Conservation (phyloP, 805 yeast genomes). For the Metschnikowia corniflorae region DNA sequence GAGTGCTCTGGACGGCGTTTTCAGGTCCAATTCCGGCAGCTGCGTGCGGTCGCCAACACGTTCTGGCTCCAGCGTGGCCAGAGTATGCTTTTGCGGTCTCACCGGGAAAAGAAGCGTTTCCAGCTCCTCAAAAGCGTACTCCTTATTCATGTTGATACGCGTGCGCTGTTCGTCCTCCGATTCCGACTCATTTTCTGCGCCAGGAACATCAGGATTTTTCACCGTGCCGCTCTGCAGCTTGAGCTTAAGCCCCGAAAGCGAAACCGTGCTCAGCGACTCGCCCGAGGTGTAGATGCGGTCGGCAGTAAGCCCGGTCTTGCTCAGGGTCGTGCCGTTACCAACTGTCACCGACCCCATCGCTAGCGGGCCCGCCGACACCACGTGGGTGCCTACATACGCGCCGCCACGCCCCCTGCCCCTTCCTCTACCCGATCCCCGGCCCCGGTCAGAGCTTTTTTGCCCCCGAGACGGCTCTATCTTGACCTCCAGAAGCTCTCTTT, state of each 20-base stretch:
- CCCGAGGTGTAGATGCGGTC: conserved; percentile 45
- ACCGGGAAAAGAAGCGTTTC: conserved; percentile 65
- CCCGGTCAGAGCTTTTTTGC: conserved; percentile 8
- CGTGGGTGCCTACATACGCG: conserved; percentile 50
- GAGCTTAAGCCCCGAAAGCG: conserved; percentile 33
- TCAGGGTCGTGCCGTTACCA: conserved; percentile 27
- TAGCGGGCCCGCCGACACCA: conserved; percentile 71
- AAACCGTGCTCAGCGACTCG: conserved; percentile 35
- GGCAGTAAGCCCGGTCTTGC: conserved; percentile 25
- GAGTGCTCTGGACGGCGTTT: conserved; percentile 9
- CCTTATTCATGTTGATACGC: conserved; percentile 62
- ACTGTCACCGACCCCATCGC: conserved; percentile 59
- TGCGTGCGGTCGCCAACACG: conserved; percentile 27
- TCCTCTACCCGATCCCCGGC: conserved; percentile 32
- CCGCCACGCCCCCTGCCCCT: conserved; percentile 37
- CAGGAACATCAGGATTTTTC: background rate
- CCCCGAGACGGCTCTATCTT: conserved; percentile 30
- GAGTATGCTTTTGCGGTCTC: conserved; percentile 55
- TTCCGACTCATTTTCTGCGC: conserved; percentile 14
- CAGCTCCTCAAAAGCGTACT: conserved; percentile 48
- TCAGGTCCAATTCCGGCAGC: conserved; percentile 8
- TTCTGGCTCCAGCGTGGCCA: conserved; percentile 5
- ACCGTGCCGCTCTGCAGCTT: conserved; percentile 17
- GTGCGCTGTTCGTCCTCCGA: conserved; percentile 44
- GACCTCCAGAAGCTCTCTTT: conserved; percentile 61